Conservation (phyloP, 768 basidiomycete genomes). For the Pulveroboletus sp. region DNA sequence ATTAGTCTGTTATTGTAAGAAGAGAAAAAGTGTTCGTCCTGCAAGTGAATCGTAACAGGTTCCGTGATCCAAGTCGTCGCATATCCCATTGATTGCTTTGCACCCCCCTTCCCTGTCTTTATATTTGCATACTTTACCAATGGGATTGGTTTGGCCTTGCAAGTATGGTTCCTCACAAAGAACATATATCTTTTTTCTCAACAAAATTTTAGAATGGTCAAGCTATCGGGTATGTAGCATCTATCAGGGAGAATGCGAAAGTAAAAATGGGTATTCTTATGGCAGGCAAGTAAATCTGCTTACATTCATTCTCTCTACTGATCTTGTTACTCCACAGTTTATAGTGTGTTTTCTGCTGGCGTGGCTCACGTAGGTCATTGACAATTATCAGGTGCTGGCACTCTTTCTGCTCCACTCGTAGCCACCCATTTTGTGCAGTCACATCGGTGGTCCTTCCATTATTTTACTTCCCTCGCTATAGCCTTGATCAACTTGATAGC, state of each 20-base stretch:
- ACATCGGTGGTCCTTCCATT: slow-evolving; percentile 40
- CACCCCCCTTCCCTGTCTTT: slow-evolving; percentile 64
- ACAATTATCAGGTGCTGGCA: slow-evolving; percentile 39
- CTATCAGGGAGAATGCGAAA: slow-evolving; percentile 51
- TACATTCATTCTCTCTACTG: background rate
- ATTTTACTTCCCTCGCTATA: slow-evolving; percentile 58
- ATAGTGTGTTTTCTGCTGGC: slow-evolving; percentile 6
- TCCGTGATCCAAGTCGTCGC: slow-evolving; percentile 51
- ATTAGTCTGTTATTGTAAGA: too few species aligned
- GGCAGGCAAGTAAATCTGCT: slow-evolving; percentile 29
- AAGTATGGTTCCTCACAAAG: slow-evolving; percentile 27
- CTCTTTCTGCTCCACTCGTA: slow-evolving; percentile 48
- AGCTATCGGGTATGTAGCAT: slow-evolving; percentile 68
- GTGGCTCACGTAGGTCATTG: background rate
- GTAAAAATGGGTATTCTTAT: slow-evolving; percentile 70
- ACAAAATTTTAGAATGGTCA: slow-evolving; percentile 55
- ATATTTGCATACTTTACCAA: slow-evolving; percentile 45
- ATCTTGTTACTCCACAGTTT: slow-evolving; percentile 1
- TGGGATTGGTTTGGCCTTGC: slow-evolving; percentile 50
- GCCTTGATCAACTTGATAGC: slow-evolving; percentile 52
- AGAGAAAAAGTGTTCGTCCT: too few species aligned
- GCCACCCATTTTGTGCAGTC: slow-evolving; percentile 49
- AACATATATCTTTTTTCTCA: background rate
- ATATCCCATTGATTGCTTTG: slow-evolving; percentile 52
- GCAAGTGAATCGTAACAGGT: too few species aligned